These are phyloP conservation scores for Fusarium floridanum DNA, from an alignment of 2,329 filamentous ascomycete species.

Conservation along the genomic window DNA sequence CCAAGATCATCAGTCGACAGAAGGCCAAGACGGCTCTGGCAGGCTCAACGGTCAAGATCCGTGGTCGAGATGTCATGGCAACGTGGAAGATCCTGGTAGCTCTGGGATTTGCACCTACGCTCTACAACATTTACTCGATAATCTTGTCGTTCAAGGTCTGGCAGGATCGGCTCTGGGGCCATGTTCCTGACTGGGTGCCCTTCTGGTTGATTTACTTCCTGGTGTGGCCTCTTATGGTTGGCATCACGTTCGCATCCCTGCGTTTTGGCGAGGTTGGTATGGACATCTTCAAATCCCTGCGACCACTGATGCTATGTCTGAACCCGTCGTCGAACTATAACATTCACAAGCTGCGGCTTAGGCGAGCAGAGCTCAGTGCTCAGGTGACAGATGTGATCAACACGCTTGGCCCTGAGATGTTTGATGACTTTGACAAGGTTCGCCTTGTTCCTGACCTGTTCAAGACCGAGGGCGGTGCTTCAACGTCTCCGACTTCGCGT, in stretches of 20 bases:
- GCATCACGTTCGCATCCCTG: slow-evolving; percentile 91
- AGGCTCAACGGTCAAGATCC: slow-evolving; percentile 88
- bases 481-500: slow-evolving; percentile 39
- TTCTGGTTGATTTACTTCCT: slow-evolving; percentile 81
- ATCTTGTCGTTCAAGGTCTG: slow-evolving; percentile 82
- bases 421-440: slow-evolving; percentile 90
- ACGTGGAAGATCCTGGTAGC: slow-evolving; percentile 96
- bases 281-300: slow-evolving; percentile 96
- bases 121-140: slow-evolving; percentile 86
- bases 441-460: slow-evolving; percentile 74
- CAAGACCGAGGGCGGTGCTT: slow-evolving; percentile 51
- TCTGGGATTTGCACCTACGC: slow-evolving; percentile 82
- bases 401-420: slow-evolving; percentile 93
- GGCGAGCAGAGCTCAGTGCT: slow-evolving; percentile 79
- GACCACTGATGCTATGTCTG: slow-evolving; percentile 87
- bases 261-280: slow-evolving; percentile 98
- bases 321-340: slow-evolving; percentile 88
- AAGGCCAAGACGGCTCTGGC: slow-evolving; percentile 89
- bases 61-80: slow-evolving; percentile 89
- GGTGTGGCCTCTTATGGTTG: slow-evolving; percentile 85
- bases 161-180: slow-evolving; percentile 85
- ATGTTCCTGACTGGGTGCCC: slow-evolving; percentile 83
- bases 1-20: slow-evolving; percentile 83
- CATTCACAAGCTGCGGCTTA: slow-evolving; percentile 80
- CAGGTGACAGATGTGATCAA: slow-evolving; percentile 95